phyloP scores from a whole-genome alignment of 768 basidiomycete genomes.

The Boletus subcaerulescens region DNA sequence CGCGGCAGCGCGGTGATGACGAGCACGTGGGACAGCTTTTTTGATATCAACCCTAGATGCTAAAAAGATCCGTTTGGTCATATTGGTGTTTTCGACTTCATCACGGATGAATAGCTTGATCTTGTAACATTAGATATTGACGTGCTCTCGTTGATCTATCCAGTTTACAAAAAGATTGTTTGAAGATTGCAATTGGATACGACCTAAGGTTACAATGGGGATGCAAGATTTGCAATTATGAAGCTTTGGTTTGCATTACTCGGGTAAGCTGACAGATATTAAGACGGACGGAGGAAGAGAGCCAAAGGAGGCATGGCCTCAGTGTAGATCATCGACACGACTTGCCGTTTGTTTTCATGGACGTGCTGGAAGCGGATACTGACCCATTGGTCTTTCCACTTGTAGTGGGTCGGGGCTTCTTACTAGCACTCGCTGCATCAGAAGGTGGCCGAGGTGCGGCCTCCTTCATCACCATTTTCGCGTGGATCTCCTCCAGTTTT shows the following conservation, averaged over 20 bases:
- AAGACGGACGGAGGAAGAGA: conserved; percentile 15
- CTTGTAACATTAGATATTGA: conserved; percentile 22
- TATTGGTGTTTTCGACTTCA: neutral
- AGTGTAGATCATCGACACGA: conserved; percentile 46
- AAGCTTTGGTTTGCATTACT: conserved; percentile 26
- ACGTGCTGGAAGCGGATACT: conserved; percentile 39
- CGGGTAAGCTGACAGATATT: conserved; percentile 21
- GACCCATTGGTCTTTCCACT: conserved; percentile 54
- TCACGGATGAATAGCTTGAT: conserved; percentile 11
- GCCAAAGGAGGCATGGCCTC: conserved; percentile 11
- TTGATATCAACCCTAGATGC: conserved; percentile 3
- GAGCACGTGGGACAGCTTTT: neutral
- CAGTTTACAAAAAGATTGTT: conserved; percentile 11
- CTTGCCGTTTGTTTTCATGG: conserved; percentile 59
- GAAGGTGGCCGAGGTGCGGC: conserved; percentile 58
- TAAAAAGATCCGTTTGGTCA: conserved; percentile 5
- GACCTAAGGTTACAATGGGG: conserved; percentile 23
- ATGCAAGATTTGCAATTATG: conserved; percentile 26
- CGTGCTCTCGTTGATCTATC: conserved; percentile 12
- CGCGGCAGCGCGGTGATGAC: conserved; percentile 31
- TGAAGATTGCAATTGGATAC: conserved; percentile 14
- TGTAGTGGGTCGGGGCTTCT: conserved; percentile 57
- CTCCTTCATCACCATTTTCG: conserved; percentile 93
- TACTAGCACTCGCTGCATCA: conserved; percentile 43
- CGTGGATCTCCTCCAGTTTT: conserved; percentile 92